Evolutionary conservation across 371 early-diverging fungal genomes (phyloP).

Genomic region (Rhizopus microsporus): DNA sequence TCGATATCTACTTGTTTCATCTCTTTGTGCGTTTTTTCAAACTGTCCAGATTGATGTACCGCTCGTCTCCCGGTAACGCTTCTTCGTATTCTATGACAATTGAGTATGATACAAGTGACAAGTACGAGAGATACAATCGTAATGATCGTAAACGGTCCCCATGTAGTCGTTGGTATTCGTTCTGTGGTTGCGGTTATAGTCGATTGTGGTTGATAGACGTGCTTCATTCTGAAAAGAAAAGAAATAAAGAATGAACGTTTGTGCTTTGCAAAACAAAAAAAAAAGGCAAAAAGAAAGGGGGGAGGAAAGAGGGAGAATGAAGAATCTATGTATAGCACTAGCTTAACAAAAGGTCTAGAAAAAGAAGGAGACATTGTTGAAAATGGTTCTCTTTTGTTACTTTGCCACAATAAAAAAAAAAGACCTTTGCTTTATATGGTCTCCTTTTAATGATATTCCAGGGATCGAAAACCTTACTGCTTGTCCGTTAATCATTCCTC

Average conservation of each 20-base stretch:
- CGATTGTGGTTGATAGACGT: background rate
- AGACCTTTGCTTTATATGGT: too few species aligned
- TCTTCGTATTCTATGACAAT: slow-evolving; percentile 33
- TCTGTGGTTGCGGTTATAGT: slow-evolving; percentile 13
- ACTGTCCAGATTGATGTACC: slow-evolving; percentile 11
- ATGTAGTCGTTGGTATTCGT: slow-evolving; percentile 33
- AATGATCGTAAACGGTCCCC: slow-evolving; percentile 30
- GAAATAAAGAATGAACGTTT: background rate
- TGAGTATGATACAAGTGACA: slow-evolving; percentile 38
- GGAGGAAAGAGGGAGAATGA: background rate
- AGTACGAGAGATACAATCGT: slow-evolving; percentile 28
- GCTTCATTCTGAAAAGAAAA: background rate
- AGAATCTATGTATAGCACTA: background rate
- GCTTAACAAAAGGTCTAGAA: background rate
- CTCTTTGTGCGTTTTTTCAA: slow-evolving; percentile 24
- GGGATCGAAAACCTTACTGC: too few species aligned
- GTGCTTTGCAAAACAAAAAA: background rate
- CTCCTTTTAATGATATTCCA: too few species aligned
- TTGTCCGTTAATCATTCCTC: too few species aligned
- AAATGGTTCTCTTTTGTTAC: too few species aligned
- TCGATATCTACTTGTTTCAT: slow-evolving; percentile 23
- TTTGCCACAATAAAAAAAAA: too few species aligned
- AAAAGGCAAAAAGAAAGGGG: slow-evolving; percentile 1
- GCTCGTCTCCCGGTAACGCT: slow-evolving; percentile 19
- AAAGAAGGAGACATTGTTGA: slow-evolving; percentile 5